These are phyloP conservation scores for Biscogniauxia marginata DNA, from an alignment of 2,329 filamentous ascomycete genomes.

Conservation along the genomic window DNA sequence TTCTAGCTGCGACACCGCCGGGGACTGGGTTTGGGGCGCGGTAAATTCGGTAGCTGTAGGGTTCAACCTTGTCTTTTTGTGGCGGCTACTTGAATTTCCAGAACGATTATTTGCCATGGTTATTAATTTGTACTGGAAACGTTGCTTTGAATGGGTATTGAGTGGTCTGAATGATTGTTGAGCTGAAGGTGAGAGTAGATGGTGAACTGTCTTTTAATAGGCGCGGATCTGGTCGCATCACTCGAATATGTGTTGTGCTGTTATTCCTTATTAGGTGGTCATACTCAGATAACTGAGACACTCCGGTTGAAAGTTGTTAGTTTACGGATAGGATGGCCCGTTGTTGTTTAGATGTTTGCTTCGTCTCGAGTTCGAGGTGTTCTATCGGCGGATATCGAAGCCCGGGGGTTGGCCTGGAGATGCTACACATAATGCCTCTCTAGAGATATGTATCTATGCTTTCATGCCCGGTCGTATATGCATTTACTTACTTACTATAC, in stretches of 20 bases:
- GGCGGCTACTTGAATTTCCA: no score
- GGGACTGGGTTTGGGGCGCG: not conserved
- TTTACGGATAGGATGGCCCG: not conserved
- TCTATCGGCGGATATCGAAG: not conserved
- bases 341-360: not conserved
- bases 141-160: no score
- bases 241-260: not conserved
- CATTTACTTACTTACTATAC: no score
- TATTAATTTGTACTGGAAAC: no score
- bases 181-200: no score
- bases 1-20: not conserved
- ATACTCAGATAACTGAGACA: not conserved
- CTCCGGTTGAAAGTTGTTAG: not conserved
- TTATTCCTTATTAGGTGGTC: not conserved
- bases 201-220: no score
- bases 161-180: no score
- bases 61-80: not conserved
- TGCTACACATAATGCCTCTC: not conserved
- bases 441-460: not conserved
- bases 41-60: not conserved
- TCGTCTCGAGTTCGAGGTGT: not conserved
- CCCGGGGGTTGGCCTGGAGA: not conserved
- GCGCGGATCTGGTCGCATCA: not conserved
- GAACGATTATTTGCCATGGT: not conserved
- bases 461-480: no score